Evolutionary conservation across 495 filamentous ascomycete species (phyloP).

Genomic region (Daldinia decipiens): DNA sequence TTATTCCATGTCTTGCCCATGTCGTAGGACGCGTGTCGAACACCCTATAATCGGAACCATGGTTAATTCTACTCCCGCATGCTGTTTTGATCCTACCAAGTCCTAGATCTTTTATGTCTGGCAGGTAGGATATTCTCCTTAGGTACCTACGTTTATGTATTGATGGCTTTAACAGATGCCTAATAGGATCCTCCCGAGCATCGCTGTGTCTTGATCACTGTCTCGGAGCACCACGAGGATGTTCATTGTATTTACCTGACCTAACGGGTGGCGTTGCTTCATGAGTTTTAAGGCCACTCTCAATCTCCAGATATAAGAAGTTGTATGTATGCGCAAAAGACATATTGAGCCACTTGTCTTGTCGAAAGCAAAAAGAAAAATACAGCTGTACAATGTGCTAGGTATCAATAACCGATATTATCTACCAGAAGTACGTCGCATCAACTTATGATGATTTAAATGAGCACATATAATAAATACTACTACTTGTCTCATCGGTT

Average conservation of each 20-base stretch:
- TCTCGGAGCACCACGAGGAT: background rate
- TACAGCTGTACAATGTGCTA: too few relatives aligned
- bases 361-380: too few relatives aligned
- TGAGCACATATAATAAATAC: too few relatives aligned
- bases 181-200: background rate
- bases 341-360: too few relatives aligned
- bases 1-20: slow-evolving; percentile 31
- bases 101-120: background rate
- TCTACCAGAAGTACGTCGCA: too few relatives aligned
- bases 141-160: background rate
- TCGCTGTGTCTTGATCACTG: background rate
- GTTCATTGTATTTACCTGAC: too few relatives aligned
- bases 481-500: too few relatives aligned
- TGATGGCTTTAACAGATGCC: background rate
- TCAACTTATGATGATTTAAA: too few relatives aligned
- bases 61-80: background rate
- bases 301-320: background rate
- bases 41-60: background rate
- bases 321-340: too few relatives aligned
- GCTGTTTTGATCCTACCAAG: background rate
- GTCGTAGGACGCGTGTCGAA: slow-evolving; percentile 30
- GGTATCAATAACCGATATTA: too few relatives aligned
- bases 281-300: background rate
- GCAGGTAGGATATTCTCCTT: background rate
- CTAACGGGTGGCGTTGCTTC: too few relatives aligned